A percentile compares a stretch with the other conserved stretches of the same genome.
phyloP scores from a whole-genome alignment of 495 filamentous ascomycete genomes.

The Tetracladium setigerum region DNA sequence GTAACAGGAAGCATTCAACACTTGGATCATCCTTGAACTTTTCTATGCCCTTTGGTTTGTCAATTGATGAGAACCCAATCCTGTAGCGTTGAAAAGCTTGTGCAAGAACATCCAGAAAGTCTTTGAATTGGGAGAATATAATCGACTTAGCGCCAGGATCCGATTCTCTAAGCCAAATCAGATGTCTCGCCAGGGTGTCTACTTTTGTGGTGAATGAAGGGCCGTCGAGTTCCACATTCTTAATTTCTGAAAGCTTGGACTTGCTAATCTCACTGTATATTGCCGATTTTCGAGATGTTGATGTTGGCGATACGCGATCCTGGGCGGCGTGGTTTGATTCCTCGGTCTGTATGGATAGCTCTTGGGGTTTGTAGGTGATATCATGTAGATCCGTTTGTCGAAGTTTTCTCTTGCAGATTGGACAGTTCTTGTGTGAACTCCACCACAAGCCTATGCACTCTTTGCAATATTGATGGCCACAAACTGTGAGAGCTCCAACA shows the following conservation, averaged over 20 bases:
- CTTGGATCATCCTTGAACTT: slow-evolving; percentile 68
- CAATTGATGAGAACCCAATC: slow-evolving; percentile 65
- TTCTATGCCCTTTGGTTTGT: slow-evolving; percentile 51
- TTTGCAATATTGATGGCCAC: slow-evolving; percentile 85
- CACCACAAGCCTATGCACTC: slow-evolving; percentile 79
- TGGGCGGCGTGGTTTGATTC: slow-evolving; percentile 2
- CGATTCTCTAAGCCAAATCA: slow-evolving; percentile 74
- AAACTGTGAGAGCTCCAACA: slow-evolving; percentile 75
- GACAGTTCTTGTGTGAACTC: slow-evolving; percentile 54
- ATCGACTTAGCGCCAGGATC: slow-evolving; percentile 88
- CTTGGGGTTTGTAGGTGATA: slow-evolving; percentile 74
- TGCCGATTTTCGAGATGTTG: slow-evolving; percentile 18
- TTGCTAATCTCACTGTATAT: slow-evolving; percentile 76
- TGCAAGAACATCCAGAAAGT: slow-evolving; percentile 69
- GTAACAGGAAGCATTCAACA: slow-evolving; percentile 78
- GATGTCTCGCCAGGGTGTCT: slow-evolving; percentile 71
- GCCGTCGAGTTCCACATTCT: slow-evolving; percentile 65
- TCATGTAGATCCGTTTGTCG: slow-evolving; percentile 60
- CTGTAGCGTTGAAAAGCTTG: slow-evolving; percentile 57
- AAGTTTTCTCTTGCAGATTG: slow-evolving; percentile 67
- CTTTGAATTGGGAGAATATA: slow-evolving; percentile 80
- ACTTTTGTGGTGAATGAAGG: slow-evolving; percentile 81
- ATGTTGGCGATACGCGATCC: slow-evolving; percentile 5
- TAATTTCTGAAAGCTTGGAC: slow-evolving; percentile 68
- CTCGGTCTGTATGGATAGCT: slow-evolving; percentile 65